Percentiles rank a stretch among this genome's conserved stretches.
Evolutionary conservation across 306 rosid genomes (phyloP).

Genomic region (Clitoria ternatea): DNA sequence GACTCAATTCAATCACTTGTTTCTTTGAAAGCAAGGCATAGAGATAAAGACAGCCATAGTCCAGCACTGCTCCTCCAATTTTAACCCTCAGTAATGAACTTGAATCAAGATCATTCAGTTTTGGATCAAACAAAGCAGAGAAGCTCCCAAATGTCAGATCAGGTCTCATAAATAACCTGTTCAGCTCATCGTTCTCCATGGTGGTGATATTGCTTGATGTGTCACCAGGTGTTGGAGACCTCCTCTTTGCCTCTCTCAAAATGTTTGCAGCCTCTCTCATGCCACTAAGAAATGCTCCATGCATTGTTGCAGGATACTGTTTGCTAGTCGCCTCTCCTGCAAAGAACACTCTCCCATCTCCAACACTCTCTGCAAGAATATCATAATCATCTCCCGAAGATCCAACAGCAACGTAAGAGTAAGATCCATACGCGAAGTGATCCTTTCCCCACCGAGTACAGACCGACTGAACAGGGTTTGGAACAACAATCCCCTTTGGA

Average conservation of each 20-base stretch:
- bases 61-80: conserved; percentile 44
- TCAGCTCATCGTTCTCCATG: conserved; percentile 46
- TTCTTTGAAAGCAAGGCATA: conserved; percentile 54
- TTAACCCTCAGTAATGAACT: conserved; percentile 55
- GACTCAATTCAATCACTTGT: conserved; percentile 52
- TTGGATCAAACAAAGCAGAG: conserved; percentile 66
- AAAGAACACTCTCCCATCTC: conserved; percentile 77
- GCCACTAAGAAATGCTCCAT: conserved; percentile 89
- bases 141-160: conserved; percentile 64
- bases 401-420: conserved; percentile 87
- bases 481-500: conserved; percentile 79
- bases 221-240: conserved; percentile 29
- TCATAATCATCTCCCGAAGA: conserved; percentile 89
- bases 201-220: neutral
- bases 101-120: conserved; percentile 43
- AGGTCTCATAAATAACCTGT: conserved; percentile 50
- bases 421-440: conserved; percentile 62
- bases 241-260: conserved; percentile 60
- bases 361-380: conserved; percentile 70
- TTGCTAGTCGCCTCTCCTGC: conserved; percentile 91
- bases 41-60: conserved; percentile 34
- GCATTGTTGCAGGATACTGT: conserved; percentile 95
- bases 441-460: conserved; percentile 95
- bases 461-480: conserved; percentile 70
- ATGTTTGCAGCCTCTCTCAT: conserved; percentile 96